Conservation (phyloP, 2,329 filamentous ascomycete species). For the Aureobasidium zeae region DNA sequence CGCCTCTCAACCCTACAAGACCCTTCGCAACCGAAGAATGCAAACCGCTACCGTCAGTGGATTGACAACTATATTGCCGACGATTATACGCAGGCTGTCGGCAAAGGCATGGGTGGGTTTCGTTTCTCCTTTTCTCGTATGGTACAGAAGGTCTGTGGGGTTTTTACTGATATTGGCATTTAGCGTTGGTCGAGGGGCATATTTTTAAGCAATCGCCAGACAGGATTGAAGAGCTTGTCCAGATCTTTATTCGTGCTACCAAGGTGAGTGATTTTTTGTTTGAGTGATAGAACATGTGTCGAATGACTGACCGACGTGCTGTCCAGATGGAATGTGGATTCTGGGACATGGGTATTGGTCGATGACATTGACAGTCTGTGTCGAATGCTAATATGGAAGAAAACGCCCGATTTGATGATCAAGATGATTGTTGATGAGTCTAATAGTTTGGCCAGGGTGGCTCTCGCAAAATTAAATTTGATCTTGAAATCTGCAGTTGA, state of each 20-base stretch:
- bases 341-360: slow-evolving; percentile 58
- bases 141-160: not conserved
- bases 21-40: slow-evolving; percentile 28
- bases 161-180: not conserved
- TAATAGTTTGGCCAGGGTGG: too few relatives aligned
- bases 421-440: too few relatives aligned
- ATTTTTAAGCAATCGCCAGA: slow-evolving; percentile 62
- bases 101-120: slow-evolving; percentile 55
- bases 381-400: too few relatives aligned
- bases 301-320: slow-evolving; percentile 2
- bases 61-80: slow-evolving; percentile 79
- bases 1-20: slow-evolving; percentile 57
- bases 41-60: slow-evolving; percentile 70
- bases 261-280: slow-evolving; percentile 45
- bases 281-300: not conserved
- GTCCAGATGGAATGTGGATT: slow-evolving; percentile 64
- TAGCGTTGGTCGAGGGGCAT: slow-evolving; percentile 67
- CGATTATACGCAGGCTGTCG: slow-evolving; percentile 66
- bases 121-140: not conserved
- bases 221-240: slow-evolving; percentile 71
- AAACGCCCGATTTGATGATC: too few relatives aligned
- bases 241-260: slow-evolving; percentile 80
- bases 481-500: too few relatives aligned
- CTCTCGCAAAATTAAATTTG: too few relatives aligned
- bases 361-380: too few relatives aligned